phyloP scores from a whole-genome alignment of 306 rosid genomes.

The Prunus mira region DNA sequence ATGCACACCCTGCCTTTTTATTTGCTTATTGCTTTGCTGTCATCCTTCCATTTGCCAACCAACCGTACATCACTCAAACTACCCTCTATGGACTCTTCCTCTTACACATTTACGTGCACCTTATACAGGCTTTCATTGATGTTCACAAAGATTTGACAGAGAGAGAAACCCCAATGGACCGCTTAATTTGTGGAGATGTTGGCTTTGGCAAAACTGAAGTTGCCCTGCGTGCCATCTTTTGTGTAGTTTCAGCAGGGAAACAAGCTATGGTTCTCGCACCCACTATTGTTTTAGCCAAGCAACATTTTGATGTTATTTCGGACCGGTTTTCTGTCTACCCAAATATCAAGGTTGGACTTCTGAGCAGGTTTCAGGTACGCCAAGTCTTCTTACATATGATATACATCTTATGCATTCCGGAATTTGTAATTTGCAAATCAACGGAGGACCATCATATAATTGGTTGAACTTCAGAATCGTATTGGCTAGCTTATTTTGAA shows the following conservation, averaged over 20 bases:
- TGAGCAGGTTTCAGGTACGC: conserved; percentile 96
- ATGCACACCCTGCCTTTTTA: not conserved
- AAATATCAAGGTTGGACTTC: conserved; percentile 65
- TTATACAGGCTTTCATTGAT: conserved; percentile 75
- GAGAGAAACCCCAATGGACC: conserved; percentile 93
- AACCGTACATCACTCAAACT: not conserved
- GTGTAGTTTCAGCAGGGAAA: conserved; percentile 80
- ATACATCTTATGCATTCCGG: not conserved
- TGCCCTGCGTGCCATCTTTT: conserved; percentile 87
- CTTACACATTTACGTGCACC: not conserved
- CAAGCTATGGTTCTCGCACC: conserved; percentile 98
- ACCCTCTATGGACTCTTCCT: not conserved
- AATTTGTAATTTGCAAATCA: not conserved
- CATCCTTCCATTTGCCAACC: not conserved
- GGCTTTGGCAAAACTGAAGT: conserved; percentile 99
- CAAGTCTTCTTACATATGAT: not conserved
- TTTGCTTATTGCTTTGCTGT: not conserved
- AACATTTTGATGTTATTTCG: conserved; percentile 83
- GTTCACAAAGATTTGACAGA: conserved; percentile 80
- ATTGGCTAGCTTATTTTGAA: not conserved
- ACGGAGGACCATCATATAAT: not conserved
- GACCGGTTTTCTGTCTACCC: conserved; percentile 70
- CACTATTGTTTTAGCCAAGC: conserved; percentile 91
- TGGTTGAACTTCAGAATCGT: not conserved
- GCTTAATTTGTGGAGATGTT: conserved; percentile 94